A percentile compares a stretch with the other conserved stretches of the same genome.
Evolutionary conservation across 768 basidiomycete species (phyloP).

Genomic region (Dioszegia hungarica): DNA sequence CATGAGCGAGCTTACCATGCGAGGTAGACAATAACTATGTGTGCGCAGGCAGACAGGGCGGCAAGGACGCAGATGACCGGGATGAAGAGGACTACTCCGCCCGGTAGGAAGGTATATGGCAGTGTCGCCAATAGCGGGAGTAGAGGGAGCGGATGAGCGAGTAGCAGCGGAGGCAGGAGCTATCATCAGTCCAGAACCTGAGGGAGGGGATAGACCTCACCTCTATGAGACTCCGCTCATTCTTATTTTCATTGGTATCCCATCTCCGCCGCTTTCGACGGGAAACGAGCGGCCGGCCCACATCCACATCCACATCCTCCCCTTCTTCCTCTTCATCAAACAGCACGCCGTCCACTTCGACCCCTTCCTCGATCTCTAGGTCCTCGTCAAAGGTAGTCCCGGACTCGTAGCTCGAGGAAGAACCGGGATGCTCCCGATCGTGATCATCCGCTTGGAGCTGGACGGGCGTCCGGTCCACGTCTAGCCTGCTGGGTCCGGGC

Average conservation of each 20-base stretch:
- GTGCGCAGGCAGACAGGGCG: slow-evolving; percentile 40
- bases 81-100: slow-evolving; percentile 44
- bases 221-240: slow-evolving; percentile 29
- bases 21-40: slow-evolving; percentile 46
- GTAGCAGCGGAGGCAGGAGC: slow-evolving; percentile 43
- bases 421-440: background rate
- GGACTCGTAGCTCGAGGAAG: slow-evolving; percentile 3
- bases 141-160: slow-evolving; percentile 44
- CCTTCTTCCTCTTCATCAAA: slow-evolving; percentile 16
- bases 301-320: too few relatives aligned
- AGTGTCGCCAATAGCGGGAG: slow-evolving; percentile 40
- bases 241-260: slow-evolving; percentile 20
- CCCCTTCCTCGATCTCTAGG: slow-evolving; percentile 14
- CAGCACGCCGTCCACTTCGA: slow-evolving; percentile 13
- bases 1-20: slow-evolving; percentile 32
- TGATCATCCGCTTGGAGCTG: background rate
- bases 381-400: slow-evolving; percentile 12
- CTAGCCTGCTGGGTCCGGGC: background rate
- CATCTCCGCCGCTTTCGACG: slow-evolving; percentile 16
- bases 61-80: slow-evolving; percentile 40
- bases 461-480: background rate
- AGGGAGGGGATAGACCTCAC: slow-evolving; percentile 22
- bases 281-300: slow-evolving; percentile 16
- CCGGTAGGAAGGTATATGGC: slow-evolving; percentile 45
- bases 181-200: slow-evolving; percentile 8